Percentiles rank a stretch among this genome's conserved stretches.
These are phyloP conservation scores for Leptodontidium sp. DNA, from an alignment of 2,329 filamentous ascomycete species.

Conservation along the genomic window DNA sequence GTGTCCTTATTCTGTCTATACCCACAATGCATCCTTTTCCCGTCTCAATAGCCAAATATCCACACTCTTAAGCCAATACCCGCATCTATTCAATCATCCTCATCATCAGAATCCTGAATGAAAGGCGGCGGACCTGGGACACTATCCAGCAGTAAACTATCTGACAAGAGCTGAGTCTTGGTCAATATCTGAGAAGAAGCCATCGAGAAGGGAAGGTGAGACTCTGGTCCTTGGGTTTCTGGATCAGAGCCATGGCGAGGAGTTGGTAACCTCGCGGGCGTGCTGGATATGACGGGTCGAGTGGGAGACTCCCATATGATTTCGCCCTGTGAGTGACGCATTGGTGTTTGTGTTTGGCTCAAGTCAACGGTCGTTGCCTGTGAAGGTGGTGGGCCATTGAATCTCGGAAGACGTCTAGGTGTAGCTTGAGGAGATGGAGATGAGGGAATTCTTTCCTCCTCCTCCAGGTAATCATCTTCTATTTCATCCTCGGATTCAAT, in stretches of 20 bases:
- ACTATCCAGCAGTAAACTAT: slow-evolving; percentile 54
- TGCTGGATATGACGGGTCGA: slow-evolving; percentile 37
- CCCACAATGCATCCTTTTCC: not conserved
- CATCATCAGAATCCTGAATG: slow-evolving; percentile 55
- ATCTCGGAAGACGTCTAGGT: not conserved
- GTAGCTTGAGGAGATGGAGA: slow-evolving; percentile 18
- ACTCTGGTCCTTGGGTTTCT: slow-evolving; percentile 24
- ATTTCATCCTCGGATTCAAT: not conserved
- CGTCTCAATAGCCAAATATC: not conserved
- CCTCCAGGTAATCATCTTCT: not conserved
- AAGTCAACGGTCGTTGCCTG: slow-evolving; percentile 47
- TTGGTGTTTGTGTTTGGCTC: slow-evolving; percentile 38
- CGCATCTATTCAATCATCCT: slow-evolving; percentile 37
- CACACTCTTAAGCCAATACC: not conserved
- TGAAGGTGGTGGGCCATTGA: slow-evolving; percentile 31
- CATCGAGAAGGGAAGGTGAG: slow-evolving; percentile 40
- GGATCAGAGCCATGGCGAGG: slow-evolving; percentile 9
- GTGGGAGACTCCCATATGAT: slow-evolving; percentile 43
- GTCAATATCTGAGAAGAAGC: slow-evolving; percentile 53
- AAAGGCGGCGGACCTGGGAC: slow-evolving; percentile 51
- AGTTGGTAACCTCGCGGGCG: slow-evolving; percentile 31
- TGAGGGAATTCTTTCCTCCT: slow-evolving; percentile 4
- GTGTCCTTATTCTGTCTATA: slow-evolving; percentile 1
- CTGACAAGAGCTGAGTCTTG: slow-evolving; percentile 61
- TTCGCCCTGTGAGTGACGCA: slow-evolving; percentile 31